Base-by-base conservation (phyloP, 2,329 filamentous ascomycete species). In the Colletotrichum chlorophyti region DNA sequence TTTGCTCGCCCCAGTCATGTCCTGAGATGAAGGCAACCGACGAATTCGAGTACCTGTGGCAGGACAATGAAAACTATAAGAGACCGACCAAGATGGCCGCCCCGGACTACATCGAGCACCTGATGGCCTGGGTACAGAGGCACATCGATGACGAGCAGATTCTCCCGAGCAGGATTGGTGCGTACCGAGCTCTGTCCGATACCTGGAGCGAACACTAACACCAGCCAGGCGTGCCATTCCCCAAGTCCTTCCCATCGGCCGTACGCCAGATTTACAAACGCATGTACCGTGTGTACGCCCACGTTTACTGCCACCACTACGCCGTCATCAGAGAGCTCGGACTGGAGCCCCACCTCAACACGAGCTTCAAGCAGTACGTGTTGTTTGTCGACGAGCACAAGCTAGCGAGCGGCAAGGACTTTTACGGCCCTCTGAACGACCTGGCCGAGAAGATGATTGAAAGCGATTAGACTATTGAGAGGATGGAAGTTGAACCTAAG, bases 1-100 rank as follows among this genome's bases (percentile, higher is more conserved):
- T 99, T 77, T 99, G 95, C 82, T 98, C 95, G 23, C 94, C 95
- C 27, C 90, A 95, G 72, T 93, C 93, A 64, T 99, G 95, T 74
- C 95, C 95, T 1, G 95, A 98, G 79, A 99, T 99, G 95, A 99
- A 99, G 77, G 95, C 95, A n/a, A 99, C 95, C 9, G 96, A 99
- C 78, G 95, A 99, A 90, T 99, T 98, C 75, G 95, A 99, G 76
- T 99, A 99, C 76, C 88, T 99, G 65, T 99, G 95, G 95, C 95
- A 99, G 79, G 94, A 99, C 76, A 91, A 83, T 61, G 93, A 96
- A 69, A 90, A 91, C 72, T 99, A 89, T 83, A 96, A 96, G 77
- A 89, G 92, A 60, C 95, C 95, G 17, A 99, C 96, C 62, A 98
- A 98, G 80, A 97, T 99, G 91, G 86, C 95, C 3, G 95, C 95